phyloP scores from a whole-genome alignment of 2,329 filamentous ascomycete species.

The Spiromastix sp. region DNA sequence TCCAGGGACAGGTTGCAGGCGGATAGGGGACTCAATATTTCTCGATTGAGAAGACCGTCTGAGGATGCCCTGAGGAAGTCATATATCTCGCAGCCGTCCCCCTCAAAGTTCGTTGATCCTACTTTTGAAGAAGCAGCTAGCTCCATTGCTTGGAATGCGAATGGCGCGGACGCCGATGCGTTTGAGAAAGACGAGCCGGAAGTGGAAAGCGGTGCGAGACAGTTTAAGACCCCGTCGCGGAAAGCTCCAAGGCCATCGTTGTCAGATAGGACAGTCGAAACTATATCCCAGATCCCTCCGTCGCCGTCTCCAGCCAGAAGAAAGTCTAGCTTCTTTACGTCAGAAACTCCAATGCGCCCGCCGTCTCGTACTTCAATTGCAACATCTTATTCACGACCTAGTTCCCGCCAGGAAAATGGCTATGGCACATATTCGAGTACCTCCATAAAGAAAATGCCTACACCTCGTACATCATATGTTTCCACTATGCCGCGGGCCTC shows the following conservation, averaged over 20 bases:
- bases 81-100: conserved; percentile 17
- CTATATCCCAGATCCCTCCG: conserved; percentile 64
- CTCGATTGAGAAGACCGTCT: conserved; percentile 29
- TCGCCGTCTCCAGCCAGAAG: conserved; percentile 61
- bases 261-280: conserved; percentile 72
- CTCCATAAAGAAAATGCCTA: conserved; percentile 24
- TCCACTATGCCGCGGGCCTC: conserved; percentile 14
- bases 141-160: conserved; percentile 11
- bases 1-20: conserved; percentile 39
- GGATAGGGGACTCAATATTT: conserved; percentile 27
- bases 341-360: conserved; percentile 50
- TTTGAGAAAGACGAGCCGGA: conserved; percentile 13
- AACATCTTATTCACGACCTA: conserved; percentile 18
- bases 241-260: conserved; percentile 19
- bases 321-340: conserved; percentile 62
- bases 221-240: conserved; percentile 3
- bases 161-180: conserved; percentile 8
- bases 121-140: conserved; percentile 15
- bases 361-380: conserved; percentile 47
- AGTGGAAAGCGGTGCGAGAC: conserved; percentile 17
- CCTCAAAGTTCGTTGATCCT: conserved; percentile 14
- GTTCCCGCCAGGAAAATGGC: conserved; percentile 42
- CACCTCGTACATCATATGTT: conserved; percentile 19
- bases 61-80: conserved; percentile 28
- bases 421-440: conserved; percentile 30